phyloP scores from a whole-genome alignment of 331 rosid species.

The Prunus yedoensis region DNA sequence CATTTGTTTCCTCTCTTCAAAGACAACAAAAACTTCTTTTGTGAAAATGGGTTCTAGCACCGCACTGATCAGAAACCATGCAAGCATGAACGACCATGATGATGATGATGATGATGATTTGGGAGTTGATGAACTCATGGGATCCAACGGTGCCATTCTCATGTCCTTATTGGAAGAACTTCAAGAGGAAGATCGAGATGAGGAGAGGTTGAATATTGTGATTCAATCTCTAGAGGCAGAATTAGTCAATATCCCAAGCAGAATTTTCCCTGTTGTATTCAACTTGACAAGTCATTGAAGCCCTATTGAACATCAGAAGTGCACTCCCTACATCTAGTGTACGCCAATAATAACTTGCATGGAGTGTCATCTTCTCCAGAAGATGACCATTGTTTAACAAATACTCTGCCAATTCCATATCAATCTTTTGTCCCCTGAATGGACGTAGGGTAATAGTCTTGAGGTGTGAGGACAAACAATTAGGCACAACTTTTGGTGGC shows the following conservation, averaged over 20 bases:
- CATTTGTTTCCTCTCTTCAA: neutral
- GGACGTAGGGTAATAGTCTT: neutral
- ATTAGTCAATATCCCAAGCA: constrained; percentile 24
- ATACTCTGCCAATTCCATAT: neutral
- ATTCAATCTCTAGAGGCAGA: constrained; percentile 68
- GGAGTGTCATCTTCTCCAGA: neutral
- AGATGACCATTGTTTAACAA: neutral
- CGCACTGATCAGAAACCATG: neutral
- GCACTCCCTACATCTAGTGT: neutral
- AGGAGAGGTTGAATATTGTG: constrained; percentile 46
- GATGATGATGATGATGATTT: neutral
- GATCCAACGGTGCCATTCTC: constrained; percentile 34
- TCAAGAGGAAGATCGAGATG: constrained; percentile 44
- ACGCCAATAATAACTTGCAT: neutral
- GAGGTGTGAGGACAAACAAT: neutral
- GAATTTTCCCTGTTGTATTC: constrained; percentile 11
- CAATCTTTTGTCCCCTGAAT: neutral
- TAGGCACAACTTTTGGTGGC: neutral
- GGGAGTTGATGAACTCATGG: neutral
- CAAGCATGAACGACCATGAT: constrained; percentile 4
- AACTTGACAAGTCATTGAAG: neutral
- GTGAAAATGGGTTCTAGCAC: constrained; percentile 3
- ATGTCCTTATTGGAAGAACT: constrained; percentile 50
- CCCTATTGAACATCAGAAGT: neutral
- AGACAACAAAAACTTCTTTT: neutral